These are phyloP conservation scores for Hygrophila difformis DNA, from an alignment of 257 asterid species.

Conservation along the genomic window DNA sequence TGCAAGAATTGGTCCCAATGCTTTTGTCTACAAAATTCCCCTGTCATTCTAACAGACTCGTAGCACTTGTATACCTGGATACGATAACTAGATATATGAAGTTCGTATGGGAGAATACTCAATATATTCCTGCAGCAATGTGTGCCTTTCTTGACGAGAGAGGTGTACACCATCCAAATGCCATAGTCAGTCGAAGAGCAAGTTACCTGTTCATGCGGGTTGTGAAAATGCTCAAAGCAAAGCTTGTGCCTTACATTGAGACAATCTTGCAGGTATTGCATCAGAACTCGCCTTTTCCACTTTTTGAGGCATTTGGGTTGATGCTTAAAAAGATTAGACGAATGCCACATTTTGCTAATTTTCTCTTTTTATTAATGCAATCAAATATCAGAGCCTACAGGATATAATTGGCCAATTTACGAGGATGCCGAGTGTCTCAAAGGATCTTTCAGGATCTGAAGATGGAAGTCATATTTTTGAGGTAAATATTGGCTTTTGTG, in stretches of 20 bases:
- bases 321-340: neutral
- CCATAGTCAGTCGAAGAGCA: slow-evolving; percentile 70
- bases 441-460: slow-evolving; percentile 54
- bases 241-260: slow-evolving; percentile 88
- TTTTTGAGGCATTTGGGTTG: neutral
- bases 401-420: slow-evolving; percentile 76
- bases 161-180: slow-evolving; percentile 86
- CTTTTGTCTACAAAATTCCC: slow-evolving; percentile 79
- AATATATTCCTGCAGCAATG: slow-evolving; percentile 61
- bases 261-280: slow-evolving; percentile 73
- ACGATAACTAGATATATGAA: slow-evolving; percentile 76
- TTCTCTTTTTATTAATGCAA: neutral
- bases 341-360: neutral
- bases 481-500: slow-evolving; percentile 31
- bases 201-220: slow-evolving; percentile 95
- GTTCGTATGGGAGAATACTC: slow-evolving; percentile 71
- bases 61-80: slow-evolving; percentile 82
- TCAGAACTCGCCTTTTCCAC: neutral
- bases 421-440: slow-evolving; percentile 36
- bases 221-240: slow-evolving; percentile 78
- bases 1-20: slow-evolving; percentile 66
- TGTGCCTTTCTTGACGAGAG: slow-evolving; percentile 90
- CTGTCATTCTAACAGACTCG: slow-evolving; percentile 88
- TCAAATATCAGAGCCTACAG: slow-evolving; percentile 54
- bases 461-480: slow-evolving; percentile 96